These are phyloP conservation scores for Mycosarcoma maydis DNA, from an alignment of 1,284 basidiomycete genomes.

Conservation along the genomic window DNA sequence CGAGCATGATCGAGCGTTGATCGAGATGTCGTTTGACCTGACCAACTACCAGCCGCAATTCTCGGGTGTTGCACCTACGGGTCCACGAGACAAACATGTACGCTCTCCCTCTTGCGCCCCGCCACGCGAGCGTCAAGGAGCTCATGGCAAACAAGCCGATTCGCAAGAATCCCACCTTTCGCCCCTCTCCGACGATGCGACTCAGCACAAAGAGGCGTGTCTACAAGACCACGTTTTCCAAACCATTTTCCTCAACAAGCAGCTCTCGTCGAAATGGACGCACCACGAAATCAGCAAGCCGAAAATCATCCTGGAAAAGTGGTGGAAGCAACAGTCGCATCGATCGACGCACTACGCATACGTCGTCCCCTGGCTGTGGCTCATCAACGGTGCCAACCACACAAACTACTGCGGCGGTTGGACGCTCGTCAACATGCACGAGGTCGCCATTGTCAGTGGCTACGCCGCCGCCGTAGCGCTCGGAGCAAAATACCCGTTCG, in stretches of 20 bases:
- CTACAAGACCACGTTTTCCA: conserved; percentile 73
- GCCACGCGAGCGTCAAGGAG: conserved; percentile 45
- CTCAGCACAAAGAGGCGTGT: conserved; percentile 51
- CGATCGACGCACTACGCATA: conserved; percentile 73
- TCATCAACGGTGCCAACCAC: conserved; percentile 72
- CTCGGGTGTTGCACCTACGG: conserved; percentile 56
- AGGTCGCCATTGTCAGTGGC: conserved; percentile 73
- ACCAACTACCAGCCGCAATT: conserved; percentile 74
- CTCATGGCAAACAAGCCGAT: conserved; percentile 43
- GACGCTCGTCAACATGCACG: conserved; percentile 72
- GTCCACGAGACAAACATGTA: conserved; percentile 26
- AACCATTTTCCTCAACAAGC: conserved; percentile 75
- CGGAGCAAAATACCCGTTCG: conserved; percentile 71
- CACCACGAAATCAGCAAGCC: conserved; percentile 71
- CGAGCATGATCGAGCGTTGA: conserved; percentile 71
- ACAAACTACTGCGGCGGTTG: conserved; percentile 69
- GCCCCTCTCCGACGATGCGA: conserved; percentile 18
- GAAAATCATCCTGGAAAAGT: conserved; percentile 72
- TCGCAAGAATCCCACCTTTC: conserved; percentile 31
- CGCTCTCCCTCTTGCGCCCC: conserved; percentile 33
- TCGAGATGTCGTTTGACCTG: conserved; percentile 74
- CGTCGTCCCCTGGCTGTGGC: conserved; percentile 74
- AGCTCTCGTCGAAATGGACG: conserved; percentile 71
- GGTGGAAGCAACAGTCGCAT: conserved; percentile 75
- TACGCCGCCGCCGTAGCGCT: conserved; percentile 74